Evolutionary conservation across 768 basidiomycete species (phyloP).

Genomic region (Russula vinacea): DNA sequence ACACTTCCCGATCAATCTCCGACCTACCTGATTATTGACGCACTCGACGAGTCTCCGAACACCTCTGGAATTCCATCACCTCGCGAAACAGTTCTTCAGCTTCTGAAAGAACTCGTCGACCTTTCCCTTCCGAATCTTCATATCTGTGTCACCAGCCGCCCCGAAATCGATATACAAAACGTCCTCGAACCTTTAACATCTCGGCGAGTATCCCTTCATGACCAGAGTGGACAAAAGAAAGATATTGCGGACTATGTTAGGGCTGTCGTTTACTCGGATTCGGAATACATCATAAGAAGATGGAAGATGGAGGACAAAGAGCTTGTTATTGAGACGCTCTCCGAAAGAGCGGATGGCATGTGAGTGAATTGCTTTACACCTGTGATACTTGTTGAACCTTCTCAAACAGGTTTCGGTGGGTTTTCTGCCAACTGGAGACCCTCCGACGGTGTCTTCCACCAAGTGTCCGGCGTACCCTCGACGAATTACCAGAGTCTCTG

Average conservation of each 20-base stretch:
- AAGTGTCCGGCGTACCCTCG: neutral
- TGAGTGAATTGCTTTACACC: neutral
- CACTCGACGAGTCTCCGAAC: slow-evolving; percentile 8
- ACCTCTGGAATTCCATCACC: neutral
- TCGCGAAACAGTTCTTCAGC: neutral
- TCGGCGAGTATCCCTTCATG: neutral
- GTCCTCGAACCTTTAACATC: neutral
- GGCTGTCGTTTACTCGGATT: slow-evolving; percentile 2
- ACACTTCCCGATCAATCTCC: neutral
- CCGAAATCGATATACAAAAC: slow-evolving; percentile 2
- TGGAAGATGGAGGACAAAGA: slow-evolving; percentile 1
- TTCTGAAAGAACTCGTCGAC: neutral
- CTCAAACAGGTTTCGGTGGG: slow-evolving; percentile 9
- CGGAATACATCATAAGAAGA: neutral
- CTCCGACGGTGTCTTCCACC: slow-evolving; percentile 5
- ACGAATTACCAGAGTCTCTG: neutral
- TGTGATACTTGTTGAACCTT: neutral
- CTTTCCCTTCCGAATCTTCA: neutral
- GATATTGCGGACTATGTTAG: neutral
- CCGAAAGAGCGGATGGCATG: slow-evolving; percentile 15
- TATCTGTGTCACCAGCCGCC: neutral
- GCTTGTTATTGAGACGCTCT: neutral
- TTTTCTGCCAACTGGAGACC: neutral
- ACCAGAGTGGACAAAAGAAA: slow-evolving; percentile 8
- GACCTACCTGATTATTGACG: slow-evolving; percentile 9